Conservation (phyloP, 805 yeast genomes). For the Yarrowia hollandica region DNA sequence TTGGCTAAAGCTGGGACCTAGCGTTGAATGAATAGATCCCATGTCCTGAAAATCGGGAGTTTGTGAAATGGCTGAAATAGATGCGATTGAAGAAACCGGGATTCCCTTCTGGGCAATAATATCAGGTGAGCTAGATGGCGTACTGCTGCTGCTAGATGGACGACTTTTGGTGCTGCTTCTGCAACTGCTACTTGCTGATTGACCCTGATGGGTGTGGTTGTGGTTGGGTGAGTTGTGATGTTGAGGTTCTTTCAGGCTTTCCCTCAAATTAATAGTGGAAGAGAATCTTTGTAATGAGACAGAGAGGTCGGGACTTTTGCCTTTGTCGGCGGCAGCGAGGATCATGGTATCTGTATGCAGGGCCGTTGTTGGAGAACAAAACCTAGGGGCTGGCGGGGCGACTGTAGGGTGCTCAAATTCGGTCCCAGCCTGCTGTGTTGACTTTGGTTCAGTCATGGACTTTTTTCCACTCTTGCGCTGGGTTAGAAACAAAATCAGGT, state of each 20-base stretch:
- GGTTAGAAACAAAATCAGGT: neutral
- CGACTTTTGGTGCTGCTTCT: conserved; percentile 5
- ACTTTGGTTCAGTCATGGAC: neutral
- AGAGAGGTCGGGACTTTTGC: conserved; percentile 17
- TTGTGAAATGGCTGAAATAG: conserved; percentile 15
- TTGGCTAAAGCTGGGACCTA: neutral
- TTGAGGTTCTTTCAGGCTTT: neutral
- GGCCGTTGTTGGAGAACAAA: conserved; percentile 22
- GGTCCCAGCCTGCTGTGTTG: neutral
- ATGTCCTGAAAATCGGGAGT: conserved; percentile 23
- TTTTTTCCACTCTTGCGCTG: conserved; percentile 13
- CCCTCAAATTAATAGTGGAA: neutral
- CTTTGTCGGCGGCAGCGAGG: conserved; percentile 5
- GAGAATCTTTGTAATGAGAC: conserved; percentile 13
- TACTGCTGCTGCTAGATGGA: neutral
- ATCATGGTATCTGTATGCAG: conserved; percentile 12
- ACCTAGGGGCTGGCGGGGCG: neutral
- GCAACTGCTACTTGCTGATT: neutral
- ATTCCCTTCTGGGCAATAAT: conserved; percentile 26
- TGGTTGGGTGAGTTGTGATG: neutral
- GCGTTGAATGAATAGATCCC: conserved; percentile 17
- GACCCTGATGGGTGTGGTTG: neutral
- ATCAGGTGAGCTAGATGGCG: conserved; percentile 16
- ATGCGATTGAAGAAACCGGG: conserved; percentile 22
- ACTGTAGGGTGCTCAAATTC: neutral